Evolutionary conservation across 345 rosid species (phyloP).

Genomic region (Isatis tinctoria): DNA sequence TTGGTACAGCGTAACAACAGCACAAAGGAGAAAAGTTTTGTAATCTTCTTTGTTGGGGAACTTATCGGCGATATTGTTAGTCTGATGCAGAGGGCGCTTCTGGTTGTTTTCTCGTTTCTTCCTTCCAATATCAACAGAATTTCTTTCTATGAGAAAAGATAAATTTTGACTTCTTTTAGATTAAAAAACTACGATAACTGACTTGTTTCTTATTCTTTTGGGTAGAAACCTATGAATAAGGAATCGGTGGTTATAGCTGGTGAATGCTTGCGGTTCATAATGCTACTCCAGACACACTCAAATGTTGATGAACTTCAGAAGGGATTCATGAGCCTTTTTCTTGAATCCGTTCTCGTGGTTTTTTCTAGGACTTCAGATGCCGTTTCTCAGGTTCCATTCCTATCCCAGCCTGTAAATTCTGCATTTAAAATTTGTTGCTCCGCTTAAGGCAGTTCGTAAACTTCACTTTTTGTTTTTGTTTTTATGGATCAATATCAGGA

Average conservation of each 20-base stretch:
- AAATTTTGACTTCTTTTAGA: background rate
- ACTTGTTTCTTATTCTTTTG: constrained; percentile 28
- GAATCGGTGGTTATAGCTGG: constrained; percentile 61
- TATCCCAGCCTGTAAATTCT: background rate
- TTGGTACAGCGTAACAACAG: constrained; percentile 54
- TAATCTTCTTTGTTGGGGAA: constrained; percentile 69
- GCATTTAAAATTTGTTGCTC: background rate
- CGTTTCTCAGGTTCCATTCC: constrained; percentile 54
- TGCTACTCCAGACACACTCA: constrained; percentile 72
- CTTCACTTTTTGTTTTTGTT: background rate
- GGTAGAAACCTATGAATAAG: constrained; percentile 66
- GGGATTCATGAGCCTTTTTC: constrained; percentile 67
- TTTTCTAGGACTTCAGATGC: constrained; percentile 59
- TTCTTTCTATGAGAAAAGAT: background rate
- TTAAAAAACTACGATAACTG: constrained; percentile 1
- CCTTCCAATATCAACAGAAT: background rate
- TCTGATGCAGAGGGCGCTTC: constrained; percentile 48
- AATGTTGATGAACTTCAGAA: constrained; percentile 49
- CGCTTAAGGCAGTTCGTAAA: background rate
- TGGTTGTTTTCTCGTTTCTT: constrained; percentile 44
- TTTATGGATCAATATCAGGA: constrained; percentile 46
- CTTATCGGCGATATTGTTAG: constrained; percentile 50
- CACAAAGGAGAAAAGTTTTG: constrained; percentile 43
- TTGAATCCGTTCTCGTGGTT: constrained; percentile 60
- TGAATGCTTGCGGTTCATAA: constrained; percentile 81